A percentile compares a stretch with the other conserved stretches of the same genome.
phyloP scores from a whole-genome alignment of 2,329 filamentous ascomycete genomes.

The Monosporascus ibericus region DNA sequence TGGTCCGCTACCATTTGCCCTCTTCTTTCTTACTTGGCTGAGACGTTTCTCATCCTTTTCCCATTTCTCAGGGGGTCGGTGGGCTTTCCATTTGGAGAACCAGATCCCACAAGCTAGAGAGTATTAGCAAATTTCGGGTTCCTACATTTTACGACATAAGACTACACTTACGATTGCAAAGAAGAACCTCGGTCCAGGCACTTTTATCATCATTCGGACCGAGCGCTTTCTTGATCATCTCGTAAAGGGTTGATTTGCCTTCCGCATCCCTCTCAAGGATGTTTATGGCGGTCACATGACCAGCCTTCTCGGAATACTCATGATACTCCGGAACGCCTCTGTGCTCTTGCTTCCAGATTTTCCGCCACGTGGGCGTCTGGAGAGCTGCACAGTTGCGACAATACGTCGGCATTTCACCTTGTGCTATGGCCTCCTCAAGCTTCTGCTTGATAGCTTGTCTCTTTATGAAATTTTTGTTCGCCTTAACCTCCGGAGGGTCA shows the following conservation, averaged over 20 bases:
- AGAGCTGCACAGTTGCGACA: conserved; percentile 93
- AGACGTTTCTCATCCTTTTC: conserved; percentile 54
- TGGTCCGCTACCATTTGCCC: conserved; percentile 34
- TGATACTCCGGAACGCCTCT: conserved; percentile 64
- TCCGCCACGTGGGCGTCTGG: conserved; percentile 93
- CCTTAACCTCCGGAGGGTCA: conserved; percentile 29
- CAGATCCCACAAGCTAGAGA: conserved; percentile 77
- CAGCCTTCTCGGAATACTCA: conserved; percentile 66
- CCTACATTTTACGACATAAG: neutral
- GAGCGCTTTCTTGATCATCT: conserved; percentile 72
- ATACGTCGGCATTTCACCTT: conserved; percentile 79
- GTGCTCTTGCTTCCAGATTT: conserved; percentile 76
- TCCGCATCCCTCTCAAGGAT: conserved; percentile 56
- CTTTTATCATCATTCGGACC: conserved; percentile 56
- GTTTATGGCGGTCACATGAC: conserved; percentile 69
- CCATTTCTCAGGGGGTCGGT: conserved; percentile 82
- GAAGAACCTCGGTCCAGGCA: conserved; percentile 62
- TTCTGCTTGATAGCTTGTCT: conserved; percentile 56
- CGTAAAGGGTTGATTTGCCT: conserved; percentile 59
- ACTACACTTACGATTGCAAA: conserved; percentile 75
- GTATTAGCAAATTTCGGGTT: conserved; percentile 20
- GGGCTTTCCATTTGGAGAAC: conserved; percentile 81
- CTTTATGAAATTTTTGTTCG: conserved; percentile 59
- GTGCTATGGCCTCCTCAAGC: conserved; percentile 59
- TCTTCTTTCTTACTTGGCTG: conserved; percentile 45